phyloP scores from a whole-genome alignment of 257 asterid genomes.

The Petunia axillaris region DNA sequence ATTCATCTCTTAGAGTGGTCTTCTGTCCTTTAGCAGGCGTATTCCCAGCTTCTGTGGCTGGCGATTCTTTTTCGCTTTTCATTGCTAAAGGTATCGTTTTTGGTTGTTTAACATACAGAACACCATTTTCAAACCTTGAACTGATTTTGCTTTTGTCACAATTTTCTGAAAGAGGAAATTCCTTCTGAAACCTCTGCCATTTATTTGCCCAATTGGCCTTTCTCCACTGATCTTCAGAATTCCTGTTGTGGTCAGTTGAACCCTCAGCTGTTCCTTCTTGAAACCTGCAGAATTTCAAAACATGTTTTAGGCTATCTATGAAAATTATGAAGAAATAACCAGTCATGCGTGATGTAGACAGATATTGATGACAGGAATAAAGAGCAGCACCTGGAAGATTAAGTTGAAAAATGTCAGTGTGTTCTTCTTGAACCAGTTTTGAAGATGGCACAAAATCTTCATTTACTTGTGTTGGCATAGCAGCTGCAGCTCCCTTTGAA shows the following conservation, averaged over 20 bases:
- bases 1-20: conserved; percentile 24
- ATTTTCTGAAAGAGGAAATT: conserved; percentile 41
- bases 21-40: conserved; percentile 28
- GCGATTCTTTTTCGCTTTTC: conserved; percentile 28
- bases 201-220: conserved; percentile 34
- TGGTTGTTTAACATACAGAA: conserved; percentile 54
- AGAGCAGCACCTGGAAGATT: conserved; percentile 55
- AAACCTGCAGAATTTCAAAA: conserved; percentile 47
- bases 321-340: not conserved
- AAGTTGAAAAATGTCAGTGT: conserved; percentile 56
- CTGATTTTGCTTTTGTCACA: conserved; percentile 47
- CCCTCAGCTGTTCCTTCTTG: conserved; percentile 57
- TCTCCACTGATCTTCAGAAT: conserved; percentile 63
- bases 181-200: conserved; percentile 49
- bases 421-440: conserved; percentile 54
- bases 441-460: conserved; percentile 56
- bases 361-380: not conserved
- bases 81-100: conserved; percentile 29
- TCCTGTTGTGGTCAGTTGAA: conserved; percentile 53
- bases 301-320: not conserved
- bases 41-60: conserved; percentile 29
- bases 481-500: conserved; percentile 35
- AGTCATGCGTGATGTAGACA: not conserved
- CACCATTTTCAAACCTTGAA: conserved; percentile 47
- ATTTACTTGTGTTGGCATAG: conserved; percentile 27